Base-by-base conservation (phyloP, 2,329 filamentous ascomycete species). In the Alternaria sp. region DNA sequence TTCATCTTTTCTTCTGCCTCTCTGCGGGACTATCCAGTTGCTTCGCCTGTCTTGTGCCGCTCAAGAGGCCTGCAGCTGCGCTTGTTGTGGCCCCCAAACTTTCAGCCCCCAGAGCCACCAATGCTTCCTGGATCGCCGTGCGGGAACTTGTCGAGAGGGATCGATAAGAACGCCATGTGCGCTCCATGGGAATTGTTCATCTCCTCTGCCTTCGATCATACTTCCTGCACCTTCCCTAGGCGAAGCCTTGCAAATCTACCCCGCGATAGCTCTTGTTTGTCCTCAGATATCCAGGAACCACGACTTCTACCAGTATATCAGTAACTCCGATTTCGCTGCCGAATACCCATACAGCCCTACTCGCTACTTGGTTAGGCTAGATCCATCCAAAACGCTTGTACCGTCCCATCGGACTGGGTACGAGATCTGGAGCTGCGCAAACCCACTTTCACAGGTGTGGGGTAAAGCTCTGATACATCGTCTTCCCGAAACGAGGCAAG, bases 81-180 rank as follows among this genome's bases (percentile, higher is more conserved):
- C 51, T 45, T 56, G 18, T 25, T 53, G 20, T 38, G 60, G 57
- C 60, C 60, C 50, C 60, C 57, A 46, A 49, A 25, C 25, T 57
- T 60, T 54, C 57, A 60, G 57, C 60, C 60, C 57, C 60, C 60
- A 63, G 53, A 54, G 57, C 60, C 60, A 53, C 57, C 60, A 63
- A 60, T 45, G 25, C 22, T 11, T 46, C 44, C 50, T 22, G 11
- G 32, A 30, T 20, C 28, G 18, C 25, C 14, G 30, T 34, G 41
- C 57, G 43, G 57, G 18, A 38, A 54, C 32, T 9, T 22, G n/a
- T 14, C 28, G 25, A n/a, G 12, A 9, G n/a, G 16, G 28, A 32
- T 18, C 32, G 52, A 54, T 56, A 56, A 59, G 51, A 48, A 20
- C 28, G 28, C 45, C 27, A 27, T 34, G n/a, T 51, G 44, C 44